phyloP scores from a whole-genome alignment of 306 rosid genomes.

The Castanea sativa region DNA sequence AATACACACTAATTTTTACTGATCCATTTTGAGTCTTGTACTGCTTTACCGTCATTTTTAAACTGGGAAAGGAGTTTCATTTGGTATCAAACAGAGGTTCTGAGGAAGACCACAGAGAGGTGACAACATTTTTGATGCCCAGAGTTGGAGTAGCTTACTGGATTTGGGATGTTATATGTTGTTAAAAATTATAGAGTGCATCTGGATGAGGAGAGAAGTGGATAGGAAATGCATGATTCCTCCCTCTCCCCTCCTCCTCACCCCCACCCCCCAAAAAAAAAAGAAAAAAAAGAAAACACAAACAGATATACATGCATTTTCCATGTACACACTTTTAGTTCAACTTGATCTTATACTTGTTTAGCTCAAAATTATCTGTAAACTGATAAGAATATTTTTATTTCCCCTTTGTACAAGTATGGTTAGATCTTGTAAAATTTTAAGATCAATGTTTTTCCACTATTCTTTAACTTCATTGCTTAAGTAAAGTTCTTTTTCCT shows the following conservation, averaged over 20 bases:
- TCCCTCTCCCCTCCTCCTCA: neutral
- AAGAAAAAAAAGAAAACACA: neutral
- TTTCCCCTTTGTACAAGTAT: neutral
- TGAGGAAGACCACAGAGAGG: constrained; percentile 23
- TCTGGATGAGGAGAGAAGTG: neutral
- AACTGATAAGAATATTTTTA: neutral
- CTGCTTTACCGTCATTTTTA: neutral
- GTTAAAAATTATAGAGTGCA: neutral
- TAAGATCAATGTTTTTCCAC: neutral
- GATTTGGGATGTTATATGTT: neutral
- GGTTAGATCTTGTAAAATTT: neutral
- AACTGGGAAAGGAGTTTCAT: constrained; percentile 4
- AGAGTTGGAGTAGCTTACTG: neutral
- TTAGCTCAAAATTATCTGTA: neutral
- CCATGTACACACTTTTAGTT: neutral
- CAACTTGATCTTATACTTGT: neutral
- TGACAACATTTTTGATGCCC: neutral
- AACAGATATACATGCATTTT: neutral
- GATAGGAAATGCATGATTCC: neutral
- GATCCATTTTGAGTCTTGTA: too few species aligned
- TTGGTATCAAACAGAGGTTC: neutral
- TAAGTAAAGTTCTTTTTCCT: neutral
- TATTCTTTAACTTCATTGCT: neutral
- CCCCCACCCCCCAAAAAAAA: neutral
- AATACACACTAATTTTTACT: neutral